phyloP scores from a whole-genome alignment of 2,329 filamentous ascomycete genomes.

The Cladosporium colombiae region DNA sequence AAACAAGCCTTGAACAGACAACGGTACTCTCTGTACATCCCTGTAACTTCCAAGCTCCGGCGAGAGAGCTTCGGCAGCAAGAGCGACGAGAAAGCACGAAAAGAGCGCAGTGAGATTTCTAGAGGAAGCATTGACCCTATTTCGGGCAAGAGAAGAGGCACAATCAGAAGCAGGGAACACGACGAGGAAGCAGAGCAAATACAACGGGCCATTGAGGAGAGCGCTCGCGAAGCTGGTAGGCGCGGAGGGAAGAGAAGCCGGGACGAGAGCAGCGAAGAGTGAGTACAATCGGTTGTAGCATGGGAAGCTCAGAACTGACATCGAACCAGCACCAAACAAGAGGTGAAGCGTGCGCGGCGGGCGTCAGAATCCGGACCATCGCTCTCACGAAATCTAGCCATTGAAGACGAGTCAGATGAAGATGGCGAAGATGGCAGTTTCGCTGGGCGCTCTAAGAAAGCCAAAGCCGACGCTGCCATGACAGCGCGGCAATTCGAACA shows the following conservation, averaged over 20 bases:
- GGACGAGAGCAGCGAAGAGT: conserved; percentile 95
- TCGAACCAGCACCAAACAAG: conserved; percentile 63
- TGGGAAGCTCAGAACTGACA: conserved; percentile 61
- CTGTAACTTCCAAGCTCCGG: conserved; percentile 53
- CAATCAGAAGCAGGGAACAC: conserved; percentile 95
- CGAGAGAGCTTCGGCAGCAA: conserved; percentile 65
- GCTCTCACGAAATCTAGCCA: conserved; percentile 47
- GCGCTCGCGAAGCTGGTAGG: conserved; percentile 72
- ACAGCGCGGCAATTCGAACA: conserved; percentile 63
- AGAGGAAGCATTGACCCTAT: conserved; percentile 56
- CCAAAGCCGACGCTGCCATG: conserved; percentile 48
- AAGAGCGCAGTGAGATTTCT: conserved; percentile 57
- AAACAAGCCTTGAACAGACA: conserved; percentile 48
- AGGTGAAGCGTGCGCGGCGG: conserved; percentile 80
- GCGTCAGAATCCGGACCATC: conserved; percentile 67
- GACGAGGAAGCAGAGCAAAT: conserved; percentile 94
- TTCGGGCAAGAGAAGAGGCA: conserved; percentile 81
- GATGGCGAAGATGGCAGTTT: conserved; percentile 43
- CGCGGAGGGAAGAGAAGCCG: conserved; percentile 78
- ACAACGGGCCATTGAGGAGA: conserved; percentile 88
- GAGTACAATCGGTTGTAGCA: conserved; percentile 72
- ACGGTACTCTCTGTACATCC: conserved; percentile 65
- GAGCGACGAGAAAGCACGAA: conserved; percentile 58
- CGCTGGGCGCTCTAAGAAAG: conserved; percentile 41
- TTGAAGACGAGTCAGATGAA: conserved; percentile 71